Base-by-base conservation (phyloP, 352 stramenopile genomes). In the Pythium volutum region DNA sequence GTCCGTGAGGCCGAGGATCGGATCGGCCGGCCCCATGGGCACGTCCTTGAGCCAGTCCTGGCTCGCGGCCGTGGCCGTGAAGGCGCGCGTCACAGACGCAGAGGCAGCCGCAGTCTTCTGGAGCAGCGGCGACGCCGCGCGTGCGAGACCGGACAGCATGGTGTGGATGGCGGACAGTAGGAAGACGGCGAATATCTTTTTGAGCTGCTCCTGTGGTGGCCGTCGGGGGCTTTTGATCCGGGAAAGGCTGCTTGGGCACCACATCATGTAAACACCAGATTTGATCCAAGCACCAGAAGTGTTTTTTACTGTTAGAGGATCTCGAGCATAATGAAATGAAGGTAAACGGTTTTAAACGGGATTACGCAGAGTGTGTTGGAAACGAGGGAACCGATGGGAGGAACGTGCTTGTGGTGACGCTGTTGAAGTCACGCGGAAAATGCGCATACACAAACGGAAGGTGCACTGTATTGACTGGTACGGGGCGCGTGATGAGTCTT, bases 1-100 rank as follows among this genome's bases (percentile, higher is more conserved):
- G 52, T 95, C 86, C 10, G 89, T 99, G 31, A 99, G 83, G 33
- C 97, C 97, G 50, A 99, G 89, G 69, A 99, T 99, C 25, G 97
- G 92, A 78, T 99, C 97, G 9, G 93, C 79, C 1, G 97, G 96
- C 29, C 93, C 96, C 93, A 98, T 98, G 36, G 93, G 91, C 63
- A 98, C 78, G 25, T 81, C 74, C 55, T 73, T 74, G 49, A 95
- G 76, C 85, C 85, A 95, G 16, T 46, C 26, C 52, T 84, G 72
- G 49, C 70, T 72, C 46, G 73, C 56, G 23, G 74, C 62, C 33
- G 75, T 70, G 43, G 77, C 74, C 60, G 69, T 74, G 58, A 91
- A 77, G 53, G 64, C 56, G 56, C 77, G 79, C 33, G 31, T 43
- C 36, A 43, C 18, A 20, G 14, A 22, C 12, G 26, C 46, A 43